A percentile compares a stretch with the other conserved stretches of the same genome.
Conservation (phyloP, 2,329 filamentous ascomycete species). For the Aureobasidium sp. region DNA sequence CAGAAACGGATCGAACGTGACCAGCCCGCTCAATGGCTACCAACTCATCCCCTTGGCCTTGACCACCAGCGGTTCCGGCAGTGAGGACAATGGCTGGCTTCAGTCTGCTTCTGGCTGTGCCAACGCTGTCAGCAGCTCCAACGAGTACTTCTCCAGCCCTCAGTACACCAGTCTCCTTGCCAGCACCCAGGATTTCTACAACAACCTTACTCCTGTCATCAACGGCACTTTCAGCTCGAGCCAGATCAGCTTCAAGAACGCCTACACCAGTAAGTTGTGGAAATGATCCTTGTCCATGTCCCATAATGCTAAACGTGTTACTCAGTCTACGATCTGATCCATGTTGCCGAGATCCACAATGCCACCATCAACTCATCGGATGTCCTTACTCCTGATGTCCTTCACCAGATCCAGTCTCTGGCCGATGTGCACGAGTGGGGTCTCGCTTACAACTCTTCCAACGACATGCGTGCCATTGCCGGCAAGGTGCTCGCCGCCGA, state of each 20-base stretch:
- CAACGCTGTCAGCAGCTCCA: slow-evolving; percentile 51
- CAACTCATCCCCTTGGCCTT: slow-evolving; percentile 73
- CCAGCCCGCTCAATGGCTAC: slow-evolving; percentile 68
- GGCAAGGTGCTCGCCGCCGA: slow-evolving; percentile 44
- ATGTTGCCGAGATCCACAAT: slow-evolving; percentile 58
- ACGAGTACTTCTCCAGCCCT: slow-evolving; percentile 49
- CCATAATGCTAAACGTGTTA: not conserved
- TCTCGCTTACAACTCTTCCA: slow-evolving; percentile 67
- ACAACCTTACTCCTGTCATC: slow-evolving; percentile 44
- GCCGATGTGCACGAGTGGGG: slow-evolving; percentile 76
- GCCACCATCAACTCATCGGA: slow-evolving; percentile 48
- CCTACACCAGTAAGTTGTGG: slow-evolving; percentile 53
- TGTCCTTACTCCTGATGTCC: slow-evolving; percentile 53
- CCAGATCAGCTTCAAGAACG: slow-evolving; percentile 53
- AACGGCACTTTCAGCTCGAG: slow-evolving; percentile 44
- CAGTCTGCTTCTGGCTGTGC: slow-evolving; percentile 51
- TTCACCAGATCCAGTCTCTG: slow-evolving; percentile 61
- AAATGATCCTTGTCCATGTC: no score
- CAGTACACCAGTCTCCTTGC: slow-evolving; percentile 43
- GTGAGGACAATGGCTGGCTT: slow-evolving; percentile 45
- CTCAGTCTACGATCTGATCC: slow-evolving; percentile 54
- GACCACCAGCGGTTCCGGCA: slow-evolving; percentile 46
- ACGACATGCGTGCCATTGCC: slow-evolving; percentile 39
- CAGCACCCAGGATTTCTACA: slow-evolving; percentile 49
- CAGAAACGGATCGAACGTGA: slow-evolving; percentile 60